phyloP scores from a whole-genome alignment of 139 green algal species.

The Chlamydomonas sphaeroides region DNA sequence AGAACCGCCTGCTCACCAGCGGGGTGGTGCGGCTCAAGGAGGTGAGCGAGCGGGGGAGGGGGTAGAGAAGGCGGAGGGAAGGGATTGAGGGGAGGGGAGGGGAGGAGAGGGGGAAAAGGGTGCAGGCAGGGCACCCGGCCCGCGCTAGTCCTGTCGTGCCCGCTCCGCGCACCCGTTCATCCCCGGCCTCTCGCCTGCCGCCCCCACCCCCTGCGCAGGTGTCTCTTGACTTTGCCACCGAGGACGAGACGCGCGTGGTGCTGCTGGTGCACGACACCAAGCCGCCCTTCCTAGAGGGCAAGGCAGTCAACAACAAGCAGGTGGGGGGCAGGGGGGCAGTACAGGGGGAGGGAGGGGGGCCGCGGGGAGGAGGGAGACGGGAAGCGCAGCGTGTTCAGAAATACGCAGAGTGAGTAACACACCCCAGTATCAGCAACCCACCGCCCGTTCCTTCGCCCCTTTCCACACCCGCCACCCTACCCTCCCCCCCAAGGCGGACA shows the following conservation, averaged over 20 bases:
- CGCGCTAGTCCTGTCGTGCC: too few relatives aligned
- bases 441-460: too few relatives aligned
- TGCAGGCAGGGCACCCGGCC: too few relatives aligned
- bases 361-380: background rate
- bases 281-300: conserved; percentile 96
- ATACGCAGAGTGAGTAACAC: too few relatives aligned
- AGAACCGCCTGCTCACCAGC: conserved; percentile 90
- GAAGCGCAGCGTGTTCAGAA: too few relatives aligned
- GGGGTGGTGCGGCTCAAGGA: conserved; percentile 86
- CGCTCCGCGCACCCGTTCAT: background rate
- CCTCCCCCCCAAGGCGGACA: conserved; percentile 52
- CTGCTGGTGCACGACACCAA: conserved; percentile 98
- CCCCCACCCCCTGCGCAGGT: conserved; percentile 49
- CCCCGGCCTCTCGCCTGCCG: background rate
- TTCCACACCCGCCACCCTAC: too few relatives aligned
- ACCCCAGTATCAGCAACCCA: too few relatives aligned
- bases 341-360: background rate
- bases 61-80: background rate
- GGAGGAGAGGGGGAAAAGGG: background rate
- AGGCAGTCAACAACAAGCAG: conserved; percentile 89
- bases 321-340: background rate
- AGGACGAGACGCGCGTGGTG: conserved; percentile 85
- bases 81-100: background rate
- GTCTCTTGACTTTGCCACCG: conserved; percentile 85
- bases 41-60: conserved; percentile 42